Conservation (phyloP, 768 basidiomycete genomes). For the Lyophyllum shimeji region DNA sequence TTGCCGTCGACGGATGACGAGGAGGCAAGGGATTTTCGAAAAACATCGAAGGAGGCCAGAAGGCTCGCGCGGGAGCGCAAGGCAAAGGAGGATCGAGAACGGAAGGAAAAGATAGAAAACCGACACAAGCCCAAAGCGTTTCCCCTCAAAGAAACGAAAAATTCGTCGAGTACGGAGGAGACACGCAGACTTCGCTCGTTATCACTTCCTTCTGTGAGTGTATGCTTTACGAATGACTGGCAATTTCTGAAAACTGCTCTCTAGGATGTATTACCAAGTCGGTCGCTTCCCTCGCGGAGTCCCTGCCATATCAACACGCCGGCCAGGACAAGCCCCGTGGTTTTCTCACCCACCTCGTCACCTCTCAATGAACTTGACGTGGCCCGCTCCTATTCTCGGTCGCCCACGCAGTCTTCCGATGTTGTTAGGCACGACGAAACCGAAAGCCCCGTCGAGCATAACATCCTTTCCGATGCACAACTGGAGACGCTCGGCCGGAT, state of each 20-base stretch:
- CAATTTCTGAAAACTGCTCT: not conserved
- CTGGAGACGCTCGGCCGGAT: slow-evolving; percentile 43
- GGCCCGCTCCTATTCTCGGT: not conserved
- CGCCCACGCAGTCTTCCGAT: not conserved
- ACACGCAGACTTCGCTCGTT: not conserved
- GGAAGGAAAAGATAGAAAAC: slow-evolving; percentile 12
- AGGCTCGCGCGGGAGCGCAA: slow-evolving; percentile 2
- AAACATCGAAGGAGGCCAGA: slow-evolving; percentile 32
- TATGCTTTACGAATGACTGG: too few relatives aligned
- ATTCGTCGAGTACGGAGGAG: not conserved
- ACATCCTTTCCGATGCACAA: slow-evolving; percentile 3
- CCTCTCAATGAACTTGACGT: not conserved
- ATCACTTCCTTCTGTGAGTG: slow-evolving; percentile 1
- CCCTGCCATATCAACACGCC: not conserved
- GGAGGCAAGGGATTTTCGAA: slow-evolving; percentile 27
- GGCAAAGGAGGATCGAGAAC: slow-evolving; percentile 9
- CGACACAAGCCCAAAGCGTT: slow-evolving; percentile 20
- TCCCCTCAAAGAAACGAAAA: slow-evolving; percentile 11
- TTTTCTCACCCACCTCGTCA: not conserved
- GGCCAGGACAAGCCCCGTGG: not conserved
- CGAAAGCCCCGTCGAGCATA: not conserved
- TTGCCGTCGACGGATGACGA: slow-evolving; percentile 44
- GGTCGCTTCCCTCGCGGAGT: not conserved
- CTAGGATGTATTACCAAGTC: not conserved
- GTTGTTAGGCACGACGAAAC: not conserved